Evolutionary conservation across 2,329 filamentous ascomycete species (phyloP), one percentile per base, ranked within the genome.

Genomic region (Lachnellula cervina): DNA sequence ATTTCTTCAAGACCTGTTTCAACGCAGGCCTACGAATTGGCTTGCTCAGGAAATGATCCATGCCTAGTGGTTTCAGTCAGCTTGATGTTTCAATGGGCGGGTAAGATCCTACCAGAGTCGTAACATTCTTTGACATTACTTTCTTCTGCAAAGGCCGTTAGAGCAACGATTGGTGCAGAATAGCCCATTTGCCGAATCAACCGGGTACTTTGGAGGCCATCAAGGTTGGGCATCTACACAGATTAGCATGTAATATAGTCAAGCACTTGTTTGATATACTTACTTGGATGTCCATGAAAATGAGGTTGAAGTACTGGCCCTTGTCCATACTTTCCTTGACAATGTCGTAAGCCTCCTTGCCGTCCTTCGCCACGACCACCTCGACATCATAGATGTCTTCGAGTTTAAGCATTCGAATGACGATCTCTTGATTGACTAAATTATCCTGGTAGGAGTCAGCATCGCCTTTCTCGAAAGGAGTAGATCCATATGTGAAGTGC

Each of bases 51-150:
- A 54, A 56, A 46, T 51, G 42, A 52, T 64, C 51, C 48, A 56
- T 58, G 13, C 55, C 54, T 62, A 59, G 55, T 45, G 23, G 11
- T 19, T 25, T 42, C 25, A 13, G 43, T 44, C 21, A 34, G 19
- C 19, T 7, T 40, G 23, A 19, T 19, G 17, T 35, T 43, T 6
- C n/a, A 13, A 23, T 21, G 17, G 2, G 17, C 49, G 53, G 46
- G 56, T n/a, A 96, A 96, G 74, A 91, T 90, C 91, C 96, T 96
- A 54, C 92, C 92, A 1, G 86, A 90, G 57, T 93, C 90, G 70
- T 94, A 87, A 70, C 89, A 89, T 69, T 92, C 88, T 71, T 86
- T 88, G 45, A 92, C 84, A 65, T 96, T 96, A 71, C 86, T 90
- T 70, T 96, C 91, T 68, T 96, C 91, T 0, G 89, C 86, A 66